phyloP scores from a whole-genome alignment of 495 filamentous ascomycete genomes.

The Penicillium steckii region DNA sequence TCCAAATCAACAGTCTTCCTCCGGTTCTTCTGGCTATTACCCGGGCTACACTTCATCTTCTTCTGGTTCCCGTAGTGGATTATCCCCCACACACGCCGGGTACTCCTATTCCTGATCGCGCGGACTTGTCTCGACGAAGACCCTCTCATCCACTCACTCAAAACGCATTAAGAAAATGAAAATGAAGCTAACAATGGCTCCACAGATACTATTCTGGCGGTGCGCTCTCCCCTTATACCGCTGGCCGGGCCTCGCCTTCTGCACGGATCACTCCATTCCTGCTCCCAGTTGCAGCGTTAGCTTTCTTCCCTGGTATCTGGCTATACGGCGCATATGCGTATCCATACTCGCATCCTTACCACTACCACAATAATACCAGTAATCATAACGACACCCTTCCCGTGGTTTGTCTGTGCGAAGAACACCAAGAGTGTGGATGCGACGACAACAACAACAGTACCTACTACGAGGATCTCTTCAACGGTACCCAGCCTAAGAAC shows the following conservation, averaged over 20 bases:
- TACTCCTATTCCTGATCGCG: background rate
- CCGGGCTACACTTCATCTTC: background rate
- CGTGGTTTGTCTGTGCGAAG: slow-evolving; percentile 72
- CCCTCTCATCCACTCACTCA: background rate
- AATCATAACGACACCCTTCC: slow-evolving; percentile 66
- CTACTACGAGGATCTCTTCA: slow-evolving; percentile 57
- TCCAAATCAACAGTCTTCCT: background rate
- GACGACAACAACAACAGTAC: slow-evolving; percentile 66
- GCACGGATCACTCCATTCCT: slow-evolving; percentile 61
- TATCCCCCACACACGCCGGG: background rate
- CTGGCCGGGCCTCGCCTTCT: slow-evolving; percentile 55
- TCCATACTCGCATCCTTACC: slow-evolving; percentile 62
- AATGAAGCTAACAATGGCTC: slow-evolving; percentile 38
- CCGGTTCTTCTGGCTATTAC: background rate
- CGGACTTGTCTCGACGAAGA: too few species aligned
- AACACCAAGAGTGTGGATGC: slow-evolving; percentile 74
- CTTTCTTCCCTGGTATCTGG: slow-evolving; percentile 61
- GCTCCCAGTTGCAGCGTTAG: slow-evolving; percentile 55
- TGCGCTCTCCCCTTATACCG: slow-evolving; percentile 60
- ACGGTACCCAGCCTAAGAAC: slow-evolving; percentile 69
- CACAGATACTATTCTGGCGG: slow-evolving; percentile 80
- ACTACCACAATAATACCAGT: slow-evolving; percentile 45
- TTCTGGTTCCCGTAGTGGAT: background rate
- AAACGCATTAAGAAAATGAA: background rate
- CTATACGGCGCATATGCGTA: slow-evolving; percentile 57